phyloP scores from a whole-genome alignment of 495 filamentous ascomycete genomes.

The Penicillium chermesinum region DNA sequence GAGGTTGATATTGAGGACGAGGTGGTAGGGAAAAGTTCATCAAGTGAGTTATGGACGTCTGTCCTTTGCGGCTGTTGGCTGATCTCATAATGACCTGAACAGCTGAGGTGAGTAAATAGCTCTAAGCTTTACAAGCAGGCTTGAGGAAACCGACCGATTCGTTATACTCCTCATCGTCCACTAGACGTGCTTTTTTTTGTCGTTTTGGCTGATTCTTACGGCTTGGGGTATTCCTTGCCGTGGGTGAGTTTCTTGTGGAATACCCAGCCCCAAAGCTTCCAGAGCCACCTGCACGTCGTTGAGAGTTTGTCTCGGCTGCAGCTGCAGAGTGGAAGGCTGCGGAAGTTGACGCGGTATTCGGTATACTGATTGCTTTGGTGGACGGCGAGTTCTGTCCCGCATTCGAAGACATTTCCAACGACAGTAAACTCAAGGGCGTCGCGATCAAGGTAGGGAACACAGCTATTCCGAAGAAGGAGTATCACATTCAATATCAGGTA shows the following conservation, averaged over 20 bases:
- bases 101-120: conserved; percentile 17
- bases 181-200: conserved; percentile 49
- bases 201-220: conserved; percentile 68
- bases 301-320: conserved; percentile 47
- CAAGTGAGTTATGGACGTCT: conserved; percentile 93
- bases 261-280: conserved; percentile 60
- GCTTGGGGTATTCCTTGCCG: conserved; percentile 66
- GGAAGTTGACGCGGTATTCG: conserved; percentile 34
- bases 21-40: conserved; percentile 87
- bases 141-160: conserved; percentile 57
- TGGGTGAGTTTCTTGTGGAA: conserved; percentile 45
- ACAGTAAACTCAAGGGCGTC: background rate
- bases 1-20: conserved; percentile 60
- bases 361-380: conserved; percentile 43
- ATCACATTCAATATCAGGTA: background rate
- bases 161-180: conserved; percentile 77
- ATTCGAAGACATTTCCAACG: conserved; percentile 48
- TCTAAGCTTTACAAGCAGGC: conserved; percentile 2
- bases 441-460: background rate
- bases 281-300: conserved; percentile 58
- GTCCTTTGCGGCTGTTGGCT: conserved; percentile 78
- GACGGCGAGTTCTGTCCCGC: conserved; percentile 34
- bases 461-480: background rate
- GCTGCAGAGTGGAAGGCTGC: conserved; percentile 34
- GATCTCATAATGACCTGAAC: conserved; percentile 72